These are phyloP conservation scores for Eucalyptus regnans DNA, from an alignment of 345 rosid species.

Conservation along the genomic window DNA sequence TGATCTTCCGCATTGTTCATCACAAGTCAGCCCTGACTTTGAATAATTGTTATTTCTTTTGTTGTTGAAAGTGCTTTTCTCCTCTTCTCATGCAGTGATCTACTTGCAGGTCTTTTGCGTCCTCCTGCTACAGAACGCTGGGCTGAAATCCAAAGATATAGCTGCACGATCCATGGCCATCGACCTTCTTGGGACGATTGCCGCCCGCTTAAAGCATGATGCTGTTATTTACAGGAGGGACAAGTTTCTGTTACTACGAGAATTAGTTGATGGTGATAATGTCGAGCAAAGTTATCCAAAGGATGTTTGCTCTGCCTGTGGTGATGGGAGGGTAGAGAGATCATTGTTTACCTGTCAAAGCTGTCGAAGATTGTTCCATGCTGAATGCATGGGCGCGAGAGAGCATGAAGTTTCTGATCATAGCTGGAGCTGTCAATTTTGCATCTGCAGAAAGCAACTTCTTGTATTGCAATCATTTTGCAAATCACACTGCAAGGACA, in stretches of 20 bases:
- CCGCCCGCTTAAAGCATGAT: slow-evolving; percentile 85
- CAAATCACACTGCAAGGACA: slow-evolving; percentile 42
- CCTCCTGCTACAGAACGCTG: slow-evolving; percentile 90
- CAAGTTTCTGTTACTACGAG: slow-evolving; percentile 55
- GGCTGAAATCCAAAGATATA: slow-evolving; percentile 85
- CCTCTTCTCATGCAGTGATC: not conserved
- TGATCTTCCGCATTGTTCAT: not conserved
- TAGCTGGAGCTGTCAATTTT: slow-evolving; percentile 76
- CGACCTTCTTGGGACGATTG: slow-evolving; percentile 88
- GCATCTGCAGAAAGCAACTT: slow-evolving; percentile 78
- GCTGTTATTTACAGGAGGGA: slow-evolving; percentile 45
- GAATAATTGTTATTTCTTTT: not conserved
- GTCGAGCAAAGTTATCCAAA: slow-evolving; percentile 22
- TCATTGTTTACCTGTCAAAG: slow-evolving; percentile 57
- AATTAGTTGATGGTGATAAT: slow-evolving; percentile 36
- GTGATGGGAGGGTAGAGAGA: slow-evolving; percentile 49
- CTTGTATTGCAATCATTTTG: slow-evolving; percentile 73
- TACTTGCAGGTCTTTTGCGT: slow-evolving; percentile 90
- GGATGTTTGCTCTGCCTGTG: slow-evolving; percentile 65
- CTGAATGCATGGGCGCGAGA: slow-evolving; percentile 82
- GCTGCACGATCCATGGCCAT: slow-evolving; percentile 92
- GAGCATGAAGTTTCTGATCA: slow-evolving; percentile 60
- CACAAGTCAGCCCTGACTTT: not conserved
- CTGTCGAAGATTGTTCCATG: slow-evolving; percentile 74
- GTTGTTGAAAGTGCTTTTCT: not conserved